Conservation (phyloP, 2,329 filamentous ascomycete genomes). For the Alternaria longipes region DNA sequence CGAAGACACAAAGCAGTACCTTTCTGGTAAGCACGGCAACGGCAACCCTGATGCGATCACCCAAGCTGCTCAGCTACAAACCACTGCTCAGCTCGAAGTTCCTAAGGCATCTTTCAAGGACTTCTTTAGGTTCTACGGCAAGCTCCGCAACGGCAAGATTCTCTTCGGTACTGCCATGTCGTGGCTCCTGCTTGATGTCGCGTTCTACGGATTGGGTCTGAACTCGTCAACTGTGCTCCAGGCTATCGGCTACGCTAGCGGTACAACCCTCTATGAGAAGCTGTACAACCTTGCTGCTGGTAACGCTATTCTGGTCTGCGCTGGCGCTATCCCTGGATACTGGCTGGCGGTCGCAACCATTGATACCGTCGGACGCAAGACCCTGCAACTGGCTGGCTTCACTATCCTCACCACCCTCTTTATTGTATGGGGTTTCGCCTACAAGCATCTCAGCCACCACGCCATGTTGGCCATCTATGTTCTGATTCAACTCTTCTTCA, state of each 20-base stretch:
- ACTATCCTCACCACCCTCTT: slow-evolving; percentile 46
- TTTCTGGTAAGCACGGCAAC: slow-evolving; percentile 68
- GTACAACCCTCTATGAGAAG: slow-evolving; percentile 71
- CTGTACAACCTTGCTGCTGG: slow-evolving; percentile 79
- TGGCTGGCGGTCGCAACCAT: slow-evolving; percentile 67
- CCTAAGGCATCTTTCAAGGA: slow-evolving; percentile 77
- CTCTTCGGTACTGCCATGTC: slow-evolving; percentile 82
- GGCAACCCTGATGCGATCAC: slow-evolving; percentile 72
- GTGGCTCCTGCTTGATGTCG: slow-evolving; percentile 72
- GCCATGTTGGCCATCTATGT: slow-evolving; percentile 59
- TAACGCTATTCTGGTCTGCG: slow-evolving; percentile 79
- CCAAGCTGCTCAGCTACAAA: slow-evolving; percentile 66
- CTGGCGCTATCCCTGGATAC: slow-evolving; percentile 82
- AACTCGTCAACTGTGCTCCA: slow-evolving; percentile 78
- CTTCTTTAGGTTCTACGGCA: slow-evolving; percentile 74
- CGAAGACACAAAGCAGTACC: slow-evolving; percentile 78
- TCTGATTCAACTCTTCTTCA: slow-evolving; percentile 62
- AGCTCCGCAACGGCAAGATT: slow-evolving; percentile 75
- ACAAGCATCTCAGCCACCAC: slow-evolving; percentile 46
- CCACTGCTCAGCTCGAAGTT: slow-evolving; percentile 65
- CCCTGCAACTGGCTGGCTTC: slow-evolving; percentile 48
- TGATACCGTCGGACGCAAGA: slow-evolving; percentile 71
- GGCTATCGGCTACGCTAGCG: slow-evolving; percentile 73
- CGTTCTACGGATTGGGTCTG: slow-evolving; percentile 67
- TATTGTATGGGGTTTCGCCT: slow-evolving; percentile 48